Base-by-base conservation (phyloP, 2,329 filamentous ascomycete species). In the Stemphylium lycopersici region DNA sequence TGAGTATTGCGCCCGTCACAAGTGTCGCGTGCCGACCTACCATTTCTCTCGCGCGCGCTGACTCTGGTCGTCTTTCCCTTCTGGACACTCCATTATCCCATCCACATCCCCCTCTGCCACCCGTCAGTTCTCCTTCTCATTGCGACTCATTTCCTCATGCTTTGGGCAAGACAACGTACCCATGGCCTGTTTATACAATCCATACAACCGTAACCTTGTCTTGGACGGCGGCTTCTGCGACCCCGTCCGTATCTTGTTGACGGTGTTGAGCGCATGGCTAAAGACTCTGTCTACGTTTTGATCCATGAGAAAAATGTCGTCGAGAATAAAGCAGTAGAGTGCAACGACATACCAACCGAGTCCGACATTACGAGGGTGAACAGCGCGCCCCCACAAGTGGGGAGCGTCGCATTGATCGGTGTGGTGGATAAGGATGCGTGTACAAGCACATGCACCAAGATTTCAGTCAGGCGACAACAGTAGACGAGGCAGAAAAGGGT, bases 171-270 rank as follows among this genome's bases (percentile, higher is more conserved):
- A 37, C 18, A 32, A 67, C 75, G 59, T 77, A 84, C 82, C 84
- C 95, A 98, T 98, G 59, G 92, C 92, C 78, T 99, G 95, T 75
- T 99, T 99, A 81, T 99, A 99, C 63, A 99, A 84, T 61, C 95
- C 95, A 88, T 99, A 99, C 58, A 99, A 89, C 54, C 90, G 90
- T 66, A 99, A 83, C 53, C 95, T 89, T 71, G 96, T 93, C 57
- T 84, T 81, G 2, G 92, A 86, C 42, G 95, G 95, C 40, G 95
- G 95, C 59, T 95, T 89, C 59, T 91, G 87, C 47, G 91, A 91
- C 60, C 95, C 93, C 15, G 93, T 96, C 72, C 95, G 93, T 67
- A 99, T 96, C 78, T 96, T 96, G 78, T 97, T 97, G 69, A 99
- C 93, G 20, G 95, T 98, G 79, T 96, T 97, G 77, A 99, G 89